Evolutionary conservation across 129 eudicot species (phyloP).

Genomic region (Sambucus nigra): DNA sequence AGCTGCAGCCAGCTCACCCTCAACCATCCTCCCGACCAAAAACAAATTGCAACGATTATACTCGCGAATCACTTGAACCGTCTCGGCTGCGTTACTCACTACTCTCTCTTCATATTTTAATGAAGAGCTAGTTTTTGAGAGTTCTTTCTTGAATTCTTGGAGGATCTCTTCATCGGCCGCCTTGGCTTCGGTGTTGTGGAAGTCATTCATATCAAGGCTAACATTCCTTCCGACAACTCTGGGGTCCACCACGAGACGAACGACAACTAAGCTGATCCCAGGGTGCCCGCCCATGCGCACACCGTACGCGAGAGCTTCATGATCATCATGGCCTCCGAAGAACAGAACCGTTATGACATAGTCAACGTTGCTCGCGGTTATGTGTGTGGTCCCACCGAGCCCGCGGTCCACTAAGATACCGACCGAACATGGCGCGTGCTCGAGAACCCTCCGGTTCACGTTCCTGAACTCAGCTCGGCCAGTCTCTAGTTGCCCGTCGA

Average conservation of each 20-base stretch:
- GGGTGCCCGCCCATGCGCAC: slow-evolving; percentile 69
- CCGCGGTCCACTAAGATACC: slow-evolving; percentile 75
- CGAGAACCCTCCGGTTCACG: slow-evolving; percentile 54
- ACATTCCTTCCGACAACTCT: slow-evolving; percentile 7
- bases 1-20: slow-evolving; percentile 38
- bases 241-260: slow-evolving; percentile 36
- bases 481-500: slow-evolving; percentile 74
- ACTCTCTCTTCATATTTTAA: slow-evolving; percentile 32
- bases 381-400: slow-evolving; percentile 59
- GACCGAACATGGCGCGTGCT: slow-evolving; percentile 71
- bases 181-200: background rate
- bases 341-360: slow-evolving; percentile 39
- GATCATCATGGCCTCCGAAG: slow-evolving; percentile 73
- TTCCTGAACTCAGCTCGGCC: slow-evolving; percentile 55
- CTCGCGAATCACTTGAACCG: slow-evolving; percentile 15
- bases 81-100: slow-evolving; percentile 23
- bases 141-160: slow-evolving; percentile 21
- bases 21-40: slow-evolving; percentile 59
- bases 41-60: slow-evolving; percentile 41
- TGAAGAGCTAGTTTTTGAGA: slow-evolving; percentile 14
- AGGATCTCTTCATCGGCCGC: slow-evolving; percentile 32
- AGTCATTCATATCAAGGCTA: slow-evolving; percentile 22
- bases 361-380: slow-evolving; percentile 60
- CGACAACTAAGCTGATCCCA: slow-evolving; percentile 42
- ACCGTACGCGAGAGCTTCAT: slow-evolving; percentile 65